Conservation (phyloP, 352 stramenopile species). For the Globisporangium perplexum region DNA sequence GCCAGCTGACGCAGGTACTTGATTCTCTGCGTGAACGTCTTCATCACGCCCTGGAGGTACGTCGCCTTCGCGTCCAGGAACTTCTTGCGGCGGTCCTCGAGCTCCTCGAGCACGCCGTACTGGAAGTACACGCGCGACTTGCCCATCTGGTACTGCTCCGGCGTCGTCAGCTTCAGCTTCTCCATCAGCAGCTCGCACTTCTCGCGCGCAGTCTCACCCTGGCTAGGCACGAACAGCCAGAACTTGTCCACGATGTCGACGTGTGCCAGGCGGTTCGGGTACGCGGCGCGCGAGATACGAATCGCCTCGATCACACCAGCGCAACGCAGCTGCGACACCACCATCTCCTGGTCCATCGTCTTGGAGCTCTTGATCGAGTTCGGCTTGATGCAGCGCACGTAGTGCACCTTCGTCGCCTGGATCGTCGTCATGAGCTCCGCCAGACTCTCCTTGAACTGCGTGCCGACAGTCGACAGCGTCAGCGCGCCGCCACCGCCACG, state of each 20-base stretch:
- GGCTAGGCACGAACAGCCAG: conserved; percentile 70
- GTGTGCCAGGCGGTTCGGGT: conserved; percentile 96
- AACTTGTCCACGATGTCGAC: conserved; percentile 80
- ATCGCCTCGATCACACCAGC: conserved; percentile 99
- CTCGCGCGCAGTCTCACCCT: conserved; percentile 43
- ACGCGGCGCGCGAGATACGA: conserved; percentile 96
- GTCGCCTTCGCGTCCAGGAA: conserved; percentile 79
- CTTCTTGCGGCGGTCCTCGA: conserved; percentile 86
- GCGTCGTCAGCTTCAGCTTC: conserved; percentile 66
- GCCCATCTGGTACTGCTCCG: conserved; percentile 81
- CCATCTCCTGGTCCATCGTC: conserved; percentile 88
- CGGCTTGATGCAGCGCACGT: conserved; percentile 99
- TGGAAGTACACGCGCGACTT: conserved; percentile 87
- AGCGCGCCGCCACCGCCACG: conserved; percentile 48
- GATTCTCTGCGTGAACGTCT: conserved; percentile 68
- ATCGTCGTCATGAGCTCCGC: conserved; percentile 93
- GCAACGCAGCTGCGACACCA: conserved; percentile 96
- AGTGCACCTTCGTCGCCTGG: conserved; percentile 95
- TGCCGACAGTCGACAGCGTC: conserved; percentile 68
- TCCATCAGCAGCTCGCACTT: conserved; percentile 82
- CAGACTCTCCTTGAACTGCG: conserved; percentile 94
- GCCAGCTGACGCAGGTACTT: conserved; percentile 70
- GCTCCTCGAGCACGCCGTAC: conserved; percentile 77
- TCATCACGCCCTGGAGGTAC: conserved; percentile 77
- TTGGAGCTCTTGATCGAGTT: conserved; percentile 94